Percentiles rank a stretch among this genome's conserved stretches.
Conservation (phyloP, 1,284 basidiomycete genomes). For the Moesziomyces globuligerus region DNA sequence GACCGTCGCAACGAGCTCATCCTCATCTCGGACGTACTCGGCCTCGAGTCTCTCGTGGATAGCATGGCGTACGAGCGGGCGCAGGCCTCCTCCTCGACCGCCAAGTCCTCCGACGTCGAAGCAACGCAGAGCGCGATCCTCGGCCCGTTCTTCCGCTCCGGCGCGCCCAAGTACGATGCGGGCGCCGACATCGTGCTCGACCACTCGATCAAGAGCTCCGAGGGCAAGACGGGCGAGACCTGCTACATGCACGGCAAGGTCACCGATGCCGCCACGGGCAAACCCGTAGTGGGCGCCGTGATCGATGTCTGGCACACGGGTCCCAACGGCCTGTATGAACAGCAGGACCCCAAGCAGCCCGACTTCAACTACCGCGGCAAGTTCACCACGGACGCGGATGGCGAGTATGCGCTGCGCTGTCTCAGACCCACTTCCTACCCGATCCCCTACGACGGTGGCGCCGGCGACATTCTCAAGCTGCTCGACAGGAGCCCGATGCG, state of each 20-base stretch:
- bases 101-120: slow-evolving; percentile 17
- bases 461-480: slow-evolving; percentile 66
- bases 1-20: slow-evolving; percentile 69
- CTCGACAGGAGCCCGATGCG: slow-evolving; percentile 68
- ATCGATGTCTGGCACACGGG: slow-evolving; percentile 69
- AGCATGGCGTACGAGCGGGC: slow-evolving; percentile 36
- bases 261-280: slow-evolving; percentile 60
- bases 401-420: slow-evolving; percentile 63
- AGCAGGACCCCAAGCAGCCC: slow-evolving; percentile 67
- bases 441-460: slow-evolving; percentile 67
- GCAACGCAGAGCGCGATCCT: slow-evolving; percentile 64
- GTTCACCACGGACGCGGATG: slow-evolving; percentile 66
- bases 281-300: slow-evolving; percentile 64
- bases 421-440: slow-evolving; percentile 68
- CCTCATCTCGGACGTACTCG: slow-evolving; percentile 68
- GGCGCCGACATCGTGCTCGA: slow-evolving; percentile 56
- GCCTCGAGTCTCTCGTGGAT: slow-evolving; percentile 68
- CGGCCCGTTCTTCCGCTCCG: slow-evolving; percentile 66
- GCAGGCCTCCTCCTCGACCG: slow-evolving; percentile 32
- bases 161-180: slow-evolving; percentile 64
- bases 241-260: slow-evolving; percentile 65
- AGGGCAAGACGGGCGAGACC: slow-evolving; percentile 59
- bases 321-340: slow-evolving; percentile 68
- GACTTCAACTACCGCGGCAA: slow-evolving; percentile 65
- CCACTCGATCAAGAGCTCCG: slow-evolving; percentile 56